These are phyloP conservation scores for Cichorium intybus DNA, from an alignment of 140 eudicot genomes.

Conservation along the genomic window DNA sequence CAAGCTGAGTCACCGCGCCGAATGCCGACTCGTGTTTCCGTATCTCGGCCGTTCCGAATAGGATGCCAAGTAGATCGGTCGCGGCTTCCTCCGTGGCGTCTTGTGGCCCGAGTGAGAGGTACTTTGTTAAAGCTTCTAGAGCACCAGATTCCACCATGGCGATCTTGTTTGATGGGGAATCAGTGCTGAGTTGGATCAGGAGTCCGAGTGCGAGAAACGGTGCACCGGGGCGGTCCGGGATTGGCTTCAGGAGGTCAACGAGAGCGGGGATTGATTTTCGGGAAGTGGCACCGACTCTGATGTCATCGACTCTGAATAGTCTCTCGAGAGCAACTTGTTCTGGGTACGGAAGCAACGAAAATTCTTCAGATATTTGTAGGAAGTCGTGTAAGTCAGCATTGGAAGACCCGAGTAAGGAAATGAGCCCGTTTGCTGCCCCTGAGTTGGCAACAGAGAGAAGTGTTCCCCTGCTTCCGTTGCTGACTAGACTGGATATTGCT, in stretches of 20 bases:
- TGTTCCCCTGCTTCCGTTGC: slow-evolving; percentile 98
- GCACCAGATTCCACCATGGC: slow-evolving; percentile 99
- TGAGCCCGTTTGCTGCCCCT: slow-evolving; percentile 92
- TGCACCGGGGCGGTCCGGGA: slow-evolving; percentile 97
- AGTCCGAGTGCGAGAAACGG: slow-evolving; percentile 92
- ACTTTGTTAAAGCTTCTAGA: slow-evolving; percentile 87
- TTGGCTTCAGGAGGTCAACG: slow-evolving; percentile 92
- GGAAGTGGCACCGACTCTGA: slow-evolving; percentile 91
- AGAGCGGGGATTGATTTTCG: slow-evolving; percentile 94
- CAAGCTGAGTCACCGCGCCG: slow-evolving; percentile 93
- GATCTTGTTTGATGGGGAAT: slow-evolving; percentile 73
- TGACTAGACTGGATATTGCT: slow-evolving; percentile 86
- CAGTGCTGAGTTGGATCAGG: slow-evolving; percentile 82
- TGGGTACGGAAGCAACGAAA: slow-evolving; percentile 71
- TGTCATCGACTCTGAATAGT: slow-evolving; percentile 92
- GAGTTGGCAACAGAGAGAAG: slow-evolving; percentile 97
- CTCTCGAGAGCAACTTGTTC: slow-evolving; percentile 95
- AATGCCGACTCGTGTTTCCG: slow-evolving; percentile 94
- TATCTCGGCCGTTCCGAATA: slow-evolving; percentile 86
- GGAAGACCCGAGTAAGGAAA: slow-evolving; percentile 87
- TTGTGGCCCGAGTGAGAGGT: slow-evolving; percentile 89
- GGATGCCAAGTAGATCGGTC: slow-evolving; percentile 83
- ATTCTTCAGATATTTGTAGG: slow-evolving; percentile 73
- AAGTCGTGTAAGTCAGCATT: slow-evolving; percentile 75
- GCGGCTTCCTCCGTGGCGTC: slow-evolving; percentile 98